Percentiles rank a stretch among this genome's conserved stretches.
Conservation (phyloP, 768 basidiomycete genomes). For the Termitomyces bulborhizus region DNA sequence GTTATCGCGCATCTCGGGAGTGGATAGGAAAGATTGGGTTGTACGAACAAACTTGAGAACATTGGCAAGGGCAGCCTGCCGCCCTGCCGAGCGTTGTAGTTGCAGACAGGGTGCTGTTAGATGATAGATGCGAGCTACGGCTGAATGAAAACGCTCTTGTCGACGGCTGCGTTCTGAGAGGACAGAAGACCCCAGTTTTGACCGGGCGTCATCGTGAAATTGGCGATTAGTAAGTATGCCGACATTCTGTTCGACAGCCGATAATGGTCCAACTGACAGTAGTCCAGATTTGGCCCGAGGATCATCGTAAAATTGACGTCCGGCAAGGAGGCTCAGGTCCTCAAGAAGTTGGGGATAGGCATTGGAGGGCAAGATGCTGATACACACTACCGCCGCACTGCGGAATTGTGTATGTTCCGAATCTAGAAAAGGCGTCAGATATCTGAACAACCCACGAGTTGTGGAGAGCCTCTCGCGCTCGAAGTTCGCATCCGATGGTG, state of each 20-base stretch:
- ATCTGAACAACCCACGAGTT: slow-evolving; percentile 76
- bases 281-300: slow-evolving; percentile 37
- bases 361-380: slow-evolving; percentile 77
- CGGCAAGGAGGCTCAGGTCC: slow-evolving; percentile 73
- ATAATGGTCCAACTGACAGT: slow-evolving; percentile 22
- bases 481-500: slow-evolving; percentile 66
- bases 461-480: slow-evolving; percentile 81
- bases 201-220: slow-evolving; percentile 55
- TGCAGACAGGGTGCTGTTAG: slow-evolving; percentile 76
- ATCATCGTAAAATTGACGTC: slow-evolving; percentile 83
- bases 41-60: slow-evolving; percentile 84
- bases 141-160: slow-evolving; percentile 76
- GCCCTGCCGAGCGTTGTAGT: slow-evolving; percentile 59
- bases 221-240: slow-evolving; percentile 44
- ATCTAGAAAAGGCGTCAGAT: slow-evolving; percentile 81
- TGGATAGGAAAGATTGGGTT: slow-evolving; percentile 72
- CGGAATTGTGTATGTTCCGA: slow-evolving; percentile 81
- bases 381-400: slow-evolving; percentile 81
- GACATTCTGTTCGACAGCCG: slow-evolving; percentile 30
- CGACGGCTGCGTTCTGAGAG: slow-evolving; percentile 55
- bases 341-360: slow-evolving; percentile 80
- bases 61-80: slow-evolving; percentile 68
- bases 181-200: slow-evolving; percentile 38
- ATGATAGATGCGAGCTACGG: slow-evolving; percentile 84
- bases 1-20: slow-evolving; percentile 67